Evolutionary conservation across 225 moss, liverwort and hornwort genomes (phyloP).

Genomic region (Straminergon stramineum): DNA sequence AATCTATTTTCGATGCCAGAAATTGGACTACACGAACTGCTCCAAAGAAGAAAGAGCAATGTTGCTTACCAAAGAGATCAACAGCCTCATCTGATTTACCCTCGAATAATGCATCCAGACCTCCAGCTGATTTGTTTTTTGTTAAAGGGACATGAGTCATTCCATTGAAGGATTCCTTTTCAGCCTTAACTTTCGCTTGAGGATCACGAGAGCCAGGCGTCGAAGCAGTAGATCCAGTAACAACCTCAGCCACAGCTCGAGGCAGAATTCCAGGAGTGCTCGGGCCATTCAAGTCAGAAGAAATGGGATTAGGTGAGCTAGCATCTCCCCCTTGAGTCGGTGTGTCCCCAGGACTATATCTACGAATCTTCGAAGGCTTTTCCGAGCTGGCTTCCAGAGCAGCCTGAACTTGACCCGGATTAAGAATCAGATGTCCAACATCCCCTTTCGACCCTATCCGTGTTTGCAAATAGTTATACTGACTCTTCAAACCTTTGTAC

Average conservation of each 20-base stretch:
- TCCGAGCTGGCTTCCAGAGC: neutral
- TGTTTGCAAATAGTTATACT: slow-evolving; percentile 20
- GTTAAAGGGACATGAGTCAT: neutral
- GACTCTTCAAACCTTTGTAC: slow-evolving; percentile 16
- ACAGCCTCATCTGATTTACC: neutral
- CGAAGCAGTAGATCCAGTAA: neutral
- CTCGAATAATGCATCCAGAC: neutral
- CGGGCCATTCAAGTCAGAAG: neutral
- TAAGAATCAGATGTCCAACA: neutral
- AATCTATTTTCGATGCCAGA: neutral
- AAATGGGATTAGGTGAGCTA: neutral
- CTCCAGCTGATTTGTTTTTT: neutral
- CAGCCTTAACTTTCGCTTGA: slow-evolving; percentile 1
- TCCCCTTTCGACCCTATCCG: slow-evolving; percentile 8
- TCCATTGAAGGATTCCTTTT: neutral
- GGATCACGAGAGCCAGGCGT: neutral
- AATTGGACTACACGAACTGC: neutral
- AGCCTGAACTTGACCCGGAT: neutral
- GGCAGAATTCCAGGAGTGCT: slow-evolving; percentile 6
- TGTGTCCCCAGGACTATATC: neutral
- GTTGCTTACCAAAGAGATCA: slow-evolving; percentile 9
- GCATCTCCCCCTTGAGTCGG: neutral
- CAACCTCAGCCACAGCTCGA: slow-evolving; percentile 1
- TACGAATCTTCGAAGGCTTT: slow-evolving; percentile 17
- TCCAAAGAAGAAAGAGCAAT: neutral